phyloP scores from a whole-genome alignment of 2,329 filamentous ascomycete genomes.

The Teratosphaeria nubilosa region DNA sequence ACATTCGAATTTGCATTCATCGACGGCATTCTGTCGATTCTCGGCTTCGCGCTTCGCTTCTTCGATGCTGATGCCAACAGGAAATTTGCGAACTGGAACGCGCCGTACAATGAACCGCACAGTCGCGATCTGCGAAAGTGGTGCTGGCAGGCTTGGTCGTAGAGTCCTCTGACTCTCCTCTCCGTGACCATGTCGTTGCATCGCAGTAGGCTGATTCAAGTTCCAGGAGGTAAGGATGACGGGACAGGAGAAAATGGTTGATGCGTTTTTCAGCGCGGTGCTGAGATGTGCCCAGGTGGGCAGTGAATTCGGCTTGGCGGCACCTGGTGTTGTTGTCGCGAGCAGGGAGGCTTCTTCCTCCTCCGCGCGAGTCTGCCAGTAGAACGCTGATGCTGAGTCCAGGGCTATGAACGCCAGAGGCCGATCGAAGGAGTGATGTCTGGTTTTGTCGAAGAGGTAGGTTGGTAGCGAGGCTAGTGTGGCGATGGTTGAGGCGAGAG shows the following conservation, averaged over 20 bases:
- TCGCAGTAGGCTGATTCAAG: slow-evolving; percentile 2
- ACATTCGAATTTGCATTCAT: slow-evolving; percentile 26
- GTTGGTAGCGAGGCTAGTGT: slow-evolving; percentile 38
- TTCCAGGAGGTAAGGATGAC: slow-evolving; percentile 17
- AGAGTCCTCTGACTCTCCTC: slow-evolving; percentile 4
- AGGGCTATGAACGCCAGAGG: slow-evolving; percentile 43
- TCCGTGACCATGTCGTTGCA: neutral
- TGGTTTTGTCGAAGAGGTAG: slow-evolving; percentile 38
- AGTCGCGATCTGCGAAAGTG: slow-evolving; percentile 21
- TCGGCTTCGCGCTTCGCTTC: slow-evolving; percentile 28
- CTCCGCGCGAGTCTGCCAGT: slow-evolving; percentile 43
- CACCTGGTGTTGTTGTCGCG: neutral
- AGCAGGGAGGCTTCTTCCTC: slow-evolving; percentile 16
- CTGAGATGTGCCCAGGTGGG: slow-evolving; percentile 12
- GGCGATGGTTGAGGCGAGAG: slow-evolving; percentile 39
- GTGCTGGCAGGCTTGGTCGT: slow-evolving; percentile 18
- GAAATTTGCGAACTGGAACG: slow-evolving; percentile 27
- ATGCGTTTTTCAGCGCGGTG: slow-evolving; percentile 10
- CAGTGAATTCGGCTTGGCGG: neutral
- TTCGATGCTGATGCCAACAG: slow-evolving; percentile 27
- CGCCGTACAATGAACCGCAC: slow-evolving; percentile 27
- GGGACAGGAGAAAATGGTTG: slow-evolving; percentile 14
- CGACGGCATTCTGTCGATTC: slow-evolving; percentile 28
- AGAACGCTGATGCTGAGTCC: slow-evolving; percentile 46
- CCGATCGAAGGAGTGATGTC: slow-evolving; percentile 39